Percentiles rank a stretch among this genome's conserved stretches.
Conservation (phyloP, 805 yeast species). For the Candida rishiriensis region DNA sequence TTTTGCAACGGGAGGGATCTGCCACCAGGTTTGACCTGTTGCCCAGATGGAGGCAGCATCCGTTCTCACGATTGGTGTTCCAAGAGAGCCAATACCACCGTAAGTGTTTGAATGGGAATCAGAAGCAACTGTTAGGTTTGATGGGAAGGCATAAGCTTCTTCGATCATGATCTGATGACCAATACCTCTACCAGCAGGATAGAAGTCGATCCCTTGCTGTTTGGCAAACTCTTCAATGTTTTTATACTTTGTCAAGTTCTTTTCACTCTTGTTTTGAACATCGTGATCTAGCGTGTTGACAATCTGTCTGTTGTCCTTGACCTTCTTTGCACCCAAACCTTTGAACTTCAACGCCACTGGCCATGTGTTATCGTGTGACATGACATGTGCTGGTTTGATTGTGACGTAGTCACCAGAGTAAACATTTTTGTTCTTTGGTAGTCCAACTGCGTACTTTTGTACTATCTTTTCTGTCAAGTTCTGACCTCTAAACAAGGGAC, state of each 20-base stretch:
- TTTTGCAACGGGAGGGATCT: slow-evolving; percentile 96
- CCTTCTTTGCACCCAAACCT: slow-evolving; percentile 86
- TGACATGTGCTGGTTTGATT: slow-evolving; percentile 92
- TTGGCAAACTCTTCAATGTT: slow-evolving; percentile 89
- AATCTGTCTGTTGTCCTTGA: slow-evolving; percentile 83
- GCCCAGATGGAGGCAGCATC: slow-evolving; percentile 99
- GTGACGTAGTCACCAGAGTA: slow-evolving; percentile 92
- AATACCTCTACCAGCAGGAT: slow-evolving; percentile 98
- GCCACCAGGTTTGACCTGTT: slow-evolving; percentile 99
- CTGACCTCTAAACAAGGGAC: slow-evolving; percentile 46
- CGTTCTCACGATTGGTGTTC: slow-evolving; percentile 97
- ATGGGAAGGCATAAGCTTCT: slow-evolving; percentile 97
- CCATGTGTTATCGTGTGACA: slow-evolving; percentile 99
- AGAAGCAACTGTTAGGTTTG: slow-evolving; percentile 89
- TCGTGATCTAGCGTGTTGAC: slow-evolving; percentile 98
- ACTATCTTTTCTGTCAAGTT: slow-evolving; percentile 94
- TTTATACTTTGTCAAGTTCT: slow-evolving; percentile 79
- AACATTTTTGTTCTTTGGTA: slow-evolving; percentile 71
- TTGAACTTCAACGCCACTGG: slow-evolving; percentile 96
- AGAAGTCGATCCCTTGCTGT: slow-evolving; percentile 90
- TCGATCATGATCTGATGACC: slow-evolving; percentile 99
- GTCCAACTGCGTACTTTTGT: slow-evolving; percentile 85
- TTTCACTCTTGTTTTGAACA: slow-evolving; percentile 88
- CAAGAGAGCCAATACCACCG: slow-evolving; percentile 94
- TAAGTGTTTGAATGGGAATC: slow-evolving; percentile 98